Base-by-base conservation (phyloP, 2,329 filamentous ascomycete genomes). In the Cladophialophora exuberans region DNA sequence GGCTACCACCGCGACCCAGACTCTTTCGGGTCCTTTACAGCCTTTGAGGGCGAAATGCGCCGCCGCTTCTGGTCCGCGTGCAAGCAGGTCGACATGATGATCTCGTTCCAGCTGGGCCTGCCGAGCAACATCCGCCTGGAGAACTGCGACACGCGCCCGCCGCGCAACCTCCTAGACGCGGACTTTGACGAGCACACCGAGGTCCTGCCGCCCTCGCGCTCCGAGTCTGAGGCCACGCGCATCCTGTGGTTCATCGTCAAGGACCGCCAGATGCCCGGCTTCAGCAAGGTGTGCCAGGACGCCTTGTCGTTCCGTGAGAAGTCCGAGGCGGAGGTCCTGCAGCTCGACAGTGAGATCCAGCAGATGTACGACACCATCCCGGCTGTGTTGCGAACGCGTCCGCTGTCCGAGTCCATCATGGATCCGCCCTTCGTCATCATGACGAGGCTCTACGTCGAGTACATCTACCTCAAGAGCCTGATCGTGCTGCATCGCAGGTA, bases 51-150 rank as follows among this genome's bases (percentile, higher is more conserved):
- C 9, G 83, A 86, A 66, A 82, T 76, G 68, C 67, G 75, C 47
- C 66, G 75, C 17, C 70, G 75, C 9, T 49, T 72, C 3, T 77
- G 75, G 74, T 62, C 66, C 11, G 60, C 69, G 9, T 58, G 74
- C 6, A 66, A 66, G 28, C 83, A 86, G 64, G 73, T 87, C 42
- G 85, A 88, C 62, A 69, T 81, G 2, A 69, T 87, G 10, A 76
- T 83, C 1, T 79, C 82, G 1, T 86, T 86, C 62, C 83, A 87
- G 62, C 76, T 86, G 56, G 85, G 85, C 1, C 70, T 88, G 11
- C 85, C 85, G 3, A 79, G 80, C 58, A 82, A 84, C 72, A 75
- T 86, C 36, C 75, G 81, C 55, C 75, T 78, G 33, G 81, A 84
- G 59, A 81, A 85, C 44, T 80, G 76, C 31, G 85, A 88, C 64